Conservation (phyloP, 2,329 filamentous ascomycete species). For the Cryphonectria naterciae region DNA sequence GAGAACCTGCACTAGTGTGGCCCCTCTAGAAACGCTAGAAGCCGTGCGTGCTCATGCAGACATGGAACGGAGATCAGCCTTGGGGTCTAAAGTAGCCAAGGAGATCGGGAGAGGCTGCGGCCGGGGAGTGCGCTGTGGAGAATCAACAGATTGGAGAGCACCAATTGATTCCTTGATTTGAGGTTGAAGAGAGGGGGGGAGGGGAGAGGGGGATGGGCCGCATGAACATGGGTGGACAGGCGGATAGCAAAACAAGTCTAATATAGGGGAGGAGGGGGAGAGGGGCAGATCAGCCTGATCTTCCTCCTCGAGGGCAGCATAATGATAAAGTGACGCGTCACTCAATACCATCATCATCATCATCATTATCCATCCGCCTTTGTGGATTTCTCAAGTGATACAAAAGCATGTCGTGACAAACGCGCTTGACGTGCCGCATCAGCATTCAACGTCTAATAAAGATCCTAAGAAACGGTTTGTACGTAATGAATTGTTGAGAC, state of each 20-base stretch:
- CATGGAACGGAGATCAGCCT: neutral
- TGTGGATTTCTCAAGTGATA: neutral
- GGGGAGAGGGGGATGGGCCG: neutral
- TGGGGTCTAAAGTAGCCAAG: neutral
- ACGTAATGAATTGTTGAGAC: neutral
- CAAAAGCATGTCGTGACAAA: neutral
- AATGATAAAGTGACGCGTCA: neutral
- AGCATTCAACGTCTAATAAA: too few relatives aligned
- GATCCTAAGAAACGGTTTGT: neutral
- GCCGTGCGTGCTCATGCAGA: neutral
- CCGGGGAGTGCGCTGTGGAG: neutral
- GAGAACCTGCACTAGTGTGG: neutral
- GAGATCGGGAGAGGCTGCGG: neutral
- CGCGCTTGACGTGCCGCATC: neutral
- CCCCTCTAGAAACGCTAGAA: constrained; percentile 24
- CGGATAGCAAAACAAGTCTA: neutral
- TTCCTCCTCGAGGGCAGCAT: neutral
- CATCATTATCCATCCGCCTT: too few relatives aligned
- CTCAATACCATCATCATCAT: neutral
- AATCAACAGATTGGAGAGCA: neutral
- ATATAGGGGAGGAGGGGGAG: neutral
- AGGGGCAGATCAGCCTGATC: neutral
- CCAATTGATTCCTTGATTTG: neutral
- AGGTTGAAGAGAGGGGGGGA: neutral
- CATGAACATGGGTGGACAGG: neutral